Evolutionary conservation across 2,329 filamentous ascomycete species (phyloP).

Genomic region (Hymenoscyphus infarciens): DNA sequence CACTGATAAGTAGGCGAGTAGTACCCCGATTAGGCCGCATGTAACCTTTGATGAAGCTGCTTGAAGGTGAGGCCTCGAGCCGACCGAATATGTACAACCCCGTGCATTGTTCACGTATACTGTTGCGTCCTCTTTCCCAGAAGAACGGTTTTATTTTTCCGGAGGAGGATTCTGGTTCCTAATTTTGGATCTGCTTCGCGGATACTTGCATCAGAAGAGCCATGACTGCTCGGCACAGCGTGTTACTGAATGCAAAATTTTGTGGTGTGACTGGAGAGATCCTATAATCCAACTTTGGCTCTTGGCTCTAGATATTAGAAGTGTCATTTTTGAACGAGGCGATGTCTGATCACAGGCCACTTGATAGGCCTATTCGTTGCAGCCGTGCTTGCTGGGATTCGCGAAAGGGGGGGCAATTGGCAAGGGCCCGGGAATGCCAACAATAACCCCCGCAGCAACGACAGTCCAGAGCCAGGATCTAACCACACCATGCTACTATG

Average conservation of each 20-base stretch:
- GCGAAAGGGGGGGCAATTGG: background rate
- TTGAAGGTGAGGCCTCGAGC: background rate
- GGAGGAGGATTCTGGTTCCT: background rate
- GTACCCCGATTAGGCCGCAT: slow-evolving; percentile 6
- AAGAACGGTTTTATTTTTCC: slow-evolving; percentile 8
- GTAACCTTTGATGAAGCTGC: slow-evolving; percentile 10
- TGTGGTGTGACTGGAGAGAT: background rate
- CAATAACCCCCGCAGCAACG: background rate
- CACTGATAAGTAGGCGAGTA: background rate
- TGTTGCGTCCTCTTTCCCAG: slow-evolving; percentile 2
- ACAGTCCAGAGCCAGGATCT: no score
- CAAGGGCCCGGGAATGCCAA: background rate
- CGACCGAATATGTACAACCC: background rate
- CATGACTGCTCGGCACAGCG: background rate
- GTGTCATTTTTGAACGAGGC: background rate
- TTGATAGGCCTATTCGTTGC: background rate
- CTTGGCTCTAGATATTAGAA: background rate
- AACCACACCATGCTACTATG: background rate
- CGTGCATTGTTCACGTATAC: background rate
- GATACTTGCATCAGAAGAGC: slow-evolving; percentile 5
- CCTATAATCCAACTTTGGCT: background rate
- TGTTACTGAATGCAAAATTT: slow-evolving; percentile 2
- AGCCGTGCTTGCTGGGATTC: background rate
- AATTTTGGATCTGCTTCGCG: slow-evolving; percentile 1
- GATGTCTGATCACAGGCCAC: background rate